Percentiles rank a stretch among this genome's conserved stretches.
phyloP scores from a whole-genome alignment of 306 rosid species.

The Castanea sativa region DNA sequence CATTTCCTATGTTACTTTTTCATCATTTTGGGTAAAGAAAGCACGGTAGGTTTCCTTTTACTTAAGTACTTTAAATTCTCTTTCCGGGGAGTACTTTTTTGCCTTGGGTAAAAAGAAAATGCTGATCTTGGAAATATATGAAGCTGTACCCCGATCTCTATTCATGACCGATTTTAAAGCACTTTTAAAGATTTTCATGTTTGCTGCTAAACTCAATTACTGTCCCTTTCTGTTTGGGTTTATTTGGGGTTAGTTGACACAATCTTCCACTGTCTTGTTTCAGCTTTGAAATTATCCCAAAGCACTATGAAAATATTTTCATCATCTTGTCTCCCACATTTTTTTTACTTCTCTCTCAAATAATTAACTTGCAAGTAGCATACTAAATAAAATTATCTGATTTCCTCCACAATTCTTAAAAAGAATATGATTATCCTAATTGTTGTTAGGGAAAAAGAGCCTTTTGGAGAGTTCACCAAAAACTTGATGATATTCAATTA shows the following conservation, averaged over 20 bases:
- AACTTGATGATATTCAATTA: too few relatives aligned
- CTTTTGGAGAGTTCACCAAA: too few relatives aligned
- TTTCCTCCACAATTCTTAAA: not conserved
- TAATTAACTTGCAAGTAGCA: not conserved
- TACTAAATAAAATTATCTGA: not conserved
- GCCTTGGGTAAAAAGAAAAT: constrained; percentile 20
- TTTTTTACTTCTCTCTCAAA: not conserved
- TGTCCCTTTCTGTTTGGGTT: constrained; percentile 1
- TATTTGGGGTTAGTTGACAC: constrained; percentile 15
- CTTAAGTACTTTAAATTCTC: constrained; percentile 1
- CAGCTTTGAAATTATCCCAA: constrained; percentile 23
- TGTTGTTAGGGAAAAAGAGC: too few relatives aligned
- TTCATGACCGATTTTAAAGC: not conserved
- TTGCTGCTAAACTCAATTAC: constrained; percentile 1
- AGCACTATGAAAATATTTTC: not conserved
- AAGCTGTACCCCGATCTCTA: not conserved
- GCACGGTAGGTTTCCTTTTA: not conserved
- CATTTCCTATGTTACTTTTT: constrained; percentile 32
- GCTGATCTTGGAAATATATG: not conserved
- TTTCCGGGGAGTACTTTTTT: constrained; percentile 12
- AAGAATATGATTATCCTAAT: too few relatives aligned
- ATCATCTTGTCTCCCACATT: not conserved
- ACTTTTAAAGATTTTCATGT: not conserved
- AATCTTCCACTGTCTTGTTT: constrained; percentile 22
- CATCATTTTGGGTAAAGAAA: too few relatives aligned